Base-by-base conservation (phyloP, 129 eudicot species). In the Erigeron canadensis region DNA sequence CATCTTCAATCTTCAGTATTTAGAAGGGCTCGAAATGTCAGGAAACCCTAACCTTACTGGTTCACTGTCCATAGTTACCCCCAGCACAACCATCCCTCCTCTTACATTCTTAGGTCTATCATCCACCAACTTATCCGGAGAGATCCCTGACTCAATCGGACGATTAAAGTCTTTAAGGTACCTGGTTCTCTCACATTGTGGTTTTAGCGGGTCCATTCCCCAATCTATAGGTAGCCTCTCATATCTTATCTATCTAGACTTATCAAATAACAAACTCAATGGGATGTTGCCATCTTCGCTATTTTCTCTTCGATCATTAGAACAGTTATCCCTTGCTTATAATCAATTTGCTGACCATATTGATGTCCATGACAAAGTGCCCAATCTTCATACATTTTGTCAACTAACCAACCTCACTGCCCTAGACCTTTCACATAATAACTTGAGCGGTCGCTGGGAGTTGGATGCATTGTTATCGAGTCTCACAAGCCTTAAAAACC, bases 1-100 rank as follows among this genome's bases (percentile, higher is more conserved):
- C 10, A 12, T 73, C 15, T 73, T 82, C 59, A 75, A 54, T 54
- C 21, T 17, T 54, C 22, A 54, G 18, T 54, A 18, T 55, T 55
- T 55, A 11, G 61, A 55, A 55, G 10, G 1, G 7, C 11, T 56
- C 0, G 37, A 17, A 37, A 18, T 56, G 62, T 56, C 62, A 21
- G 13, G n/a, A 1, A 56, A 56, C 57, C 2, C 11, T 51, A 15
- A 51, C 6, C 57, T 51, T 19, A 51, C 16, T 12, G 57, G 57
- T 51, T 19, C 57, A 51, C 16, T 51, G 15, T 19, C 57, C 18
- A 45, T 4, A 4, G 50, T 45, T 45, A 45, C 6, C 8, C n/a
- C n/a, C n/a, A n/a, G n/a, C n/a, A n/a, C n/a, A n/a, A 5, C 17
- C 13, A 15, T 2, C 57, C 13, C 13, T 19, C 17, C 16, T 51